Percentiles rank a stretch among this genome's conserved stretches.
Evolutionary conservation across 768 basidiomycete species (phyloP).

Genomic region (Hypsizygus marmoreus): DNA sequence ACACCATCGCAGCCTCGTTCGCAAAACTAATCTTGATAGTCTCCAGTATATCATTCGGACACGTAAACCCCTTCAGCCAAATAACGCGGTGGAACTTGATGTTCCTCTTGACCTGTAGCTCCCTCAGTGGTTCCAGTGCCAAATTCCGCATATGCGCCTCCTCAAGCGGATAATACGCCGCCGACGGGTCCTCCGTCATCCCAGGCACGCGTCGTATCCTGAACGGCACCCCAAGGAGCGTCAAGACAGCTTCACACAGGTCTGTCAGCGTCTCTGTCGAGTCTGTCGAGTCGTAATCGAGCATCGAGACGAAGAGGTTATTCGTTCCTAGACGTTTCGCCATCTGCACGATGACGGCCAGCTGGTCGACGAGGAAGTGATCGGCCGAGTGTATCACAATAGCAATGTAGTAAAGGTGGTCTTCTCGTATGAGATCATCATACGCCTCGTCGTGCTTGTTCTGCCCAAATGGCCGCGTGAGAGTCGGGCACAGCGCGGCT

Average conservation of each 20-base stretch:
- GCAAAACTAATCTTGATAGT: conserved; percentile 87
- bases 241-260: conserved; percentile 93
- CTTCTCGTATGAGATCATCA: conserved; percentile 81
- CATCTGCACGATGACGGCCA: conserved; percentile 96
- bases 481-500: conserved; percentile 90
- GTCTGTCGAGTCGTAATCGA: conserved; percentile 95
- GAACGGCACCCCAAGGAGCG: conserved; percentile 90
- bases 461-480: conserved; percentile 93
- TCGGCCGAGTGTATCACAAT: conserved; percentile 97
- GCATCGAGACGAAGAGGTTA: conserved; percentile 95
- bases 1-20: conserved; percentile 97
- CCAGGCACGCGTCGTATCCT: conserved; percentile 88
- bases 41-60: conserved; percentile 97
- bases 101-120: conserved; percentile 72
- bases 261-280: conserved; percentile 94
- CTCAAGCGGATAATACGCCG: conserved; percentile 94
- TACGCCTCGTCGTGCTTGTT: conserved; percentile 85
- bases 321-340: conserved; percentile 86
- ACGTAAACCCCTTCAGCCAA: conserved; percentile 99
- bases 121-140: conserved; percentile 86
- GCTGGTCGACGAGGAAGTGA: conserved; percentile 98
- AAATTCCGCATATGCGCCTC: conserved; percentile 94
- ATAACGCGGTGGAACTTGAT: conserved; percentile 90
- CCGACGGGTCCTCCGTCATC: conserved; percentile 87
- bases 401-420: conserved; percentile 91